Conservation (phyloP, 2,329 filamentous ascomycete genomes). For the Mollisia scopiformis region DNA sequence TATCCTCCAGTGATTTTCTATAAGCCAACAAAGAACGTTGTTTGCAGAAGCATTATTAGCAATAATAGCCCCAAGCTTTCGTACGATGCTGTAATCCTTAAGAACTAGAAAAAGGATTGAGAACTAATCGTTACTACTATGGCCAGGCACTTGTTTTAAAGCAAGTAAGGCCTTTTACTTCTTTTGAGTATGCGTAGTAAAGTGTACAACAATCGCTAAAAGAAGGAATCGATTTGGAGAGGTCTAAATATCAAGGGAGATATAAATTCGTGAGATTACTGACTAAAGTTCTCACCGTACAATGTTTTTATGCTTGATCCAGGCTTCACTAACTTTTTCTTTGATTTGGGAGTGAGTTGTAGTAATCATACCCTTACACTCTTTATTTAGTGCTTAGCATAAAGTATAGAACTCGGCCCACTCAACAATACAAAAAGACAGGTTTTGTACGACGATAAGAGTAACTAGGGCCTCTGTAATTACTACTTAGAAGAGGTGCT, state of each 20-base stretch:
- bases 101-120: conserved; percentile 1
- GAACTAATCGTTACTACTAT: conserved; percentile 1
- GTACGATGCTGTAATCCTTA: background rate
- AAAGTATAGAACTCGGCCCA: background rate
- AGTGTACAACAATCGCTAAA: conserved; percentile 1
- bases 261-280: background rate
- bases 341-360: background rate
- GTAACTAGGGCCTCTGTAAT: background rate
- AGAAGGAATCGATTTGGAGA: too few relatives aligned
- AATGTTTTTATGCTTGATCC: background rate
- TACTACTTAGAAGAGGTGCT: background rate
- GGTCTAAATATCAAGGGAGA: background rate
- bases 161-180: conserved; percentile 4
- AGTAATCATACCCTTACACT: background rate
- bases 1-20: background rate
- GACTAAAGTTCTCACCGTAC: background rate
- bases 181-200: background rate
- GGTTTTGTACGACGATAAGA: background rate
- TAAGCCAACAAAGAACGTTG: conserved; percentile 1
- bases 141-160: background rate
- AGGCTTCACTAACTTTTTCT: background rate
- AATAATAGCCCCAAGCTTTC: conserved; percentile 5
- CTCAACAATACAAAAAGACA: background rate
- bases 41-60: conserved; percentile 4
- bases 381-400: background rate